Percentiles rank a stretch among this genome's conserved stretches.
Evolutionary conservation across 768 basidiomycete species (phyloP).

Genomic region (Tylopilus vinaceipallidus): DNA sequence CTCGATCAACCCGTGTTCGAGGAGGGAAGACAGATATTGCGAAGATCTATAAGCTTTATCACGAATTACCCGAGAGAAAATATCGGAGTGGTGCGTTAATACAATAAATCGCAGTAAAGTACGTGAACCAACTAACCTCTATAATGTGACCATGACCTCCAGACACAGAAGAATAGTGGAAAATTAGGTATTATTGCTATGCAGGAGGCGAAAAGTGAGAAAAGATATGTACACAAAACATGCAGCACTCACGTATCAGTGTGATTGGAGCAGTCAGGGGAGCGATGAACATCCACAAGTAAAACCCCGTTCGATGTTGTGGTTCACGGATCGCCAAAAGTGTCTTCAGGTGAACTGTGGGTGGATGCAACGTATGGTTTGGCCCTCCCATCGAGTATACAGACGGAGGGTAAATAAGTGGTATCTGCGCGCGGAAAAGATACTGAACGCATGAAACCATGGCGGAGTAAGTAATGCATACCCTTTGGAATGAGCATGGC

Average conservation of each 20-base stretch:
- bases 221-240: not conserved
- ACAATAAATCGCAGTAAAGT: not conserved
- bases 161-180: slow-evolving; percentile 82
- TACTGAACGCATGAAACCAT: not conserved
- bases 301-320: slow-evolving; percentile 64
- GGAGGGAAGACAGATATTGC: slow-evolving; percentile 59
- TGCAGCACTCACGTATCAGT: slow-evolving; percentile 60
- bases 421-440: slow-evolving; percentile 44
- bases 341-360: slow-evolving; percentile 44
- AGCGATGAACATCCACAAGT: slow-evolving; percentile 59
- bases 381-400: slow-evolving; percentile 43
- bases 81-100: not conserved
- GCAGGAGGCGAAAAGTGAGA: not conserved
- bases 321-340: slow-evolving; percentile 57
- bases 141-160: slow-evolving; percentile 86
- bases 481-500: slow-evolving; percentile 10
- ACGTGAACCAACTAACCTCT: slow-evolving; percentile 45
- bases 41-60: slow-evolving; percentile 65
- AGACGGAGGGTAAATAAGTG: slow-evolving; percentile 45
- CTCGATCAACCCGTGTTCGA: slow-evolving; percentile 53
- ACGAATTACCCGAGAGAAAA: not conserved
- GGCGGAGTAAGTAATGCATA: slow-evolving; percentile 1
- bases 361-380: slow-evolving; percentile 30
- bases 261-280: slow-evolving; percentile 77
- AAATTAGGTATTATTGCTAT: slow-evolving; percentile 82